These are phyloP conservation scores for Suillus subaureus DNA, from an alignment of 768 basidiomycete genomes.

Conservation along the genomic window DNA sequence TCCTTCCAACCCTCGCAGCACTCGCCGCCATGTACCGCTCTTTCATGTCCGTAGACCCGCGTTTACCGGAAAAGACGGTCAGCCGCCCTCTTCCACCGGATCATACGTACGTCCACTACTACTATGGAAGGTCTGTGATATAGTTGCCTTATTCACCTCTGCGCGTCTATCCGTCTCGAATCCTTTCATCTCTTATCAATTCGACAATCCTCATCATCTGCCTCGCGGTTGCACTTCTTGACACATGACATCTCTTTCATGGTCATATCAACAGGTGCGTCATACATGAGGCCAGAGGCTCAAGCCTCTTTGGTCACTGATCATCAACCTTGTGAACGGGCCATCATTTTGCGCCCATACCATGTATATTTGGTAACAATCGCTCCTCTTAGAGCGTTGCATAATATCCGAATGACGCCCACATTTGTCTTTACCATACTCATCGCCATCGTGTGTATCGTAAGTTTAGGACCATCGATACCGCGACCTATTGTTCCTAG, in stretches of 20 bases:
- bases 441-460: slow-evolving; percentile 11
- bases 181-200: slow-evolving; percentile 6
- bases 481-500: slow-evolving; percentile 24
- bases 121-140: slow-evolving; percentile 6
- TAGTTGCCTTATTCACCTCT: slow-evolving; percentile 12
- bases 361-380: slow-evolving; percentile 28
- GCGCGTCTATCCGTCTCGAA: slow-evolving; percentile 15
- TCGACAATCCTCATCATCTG: slow-evolving; percentile 16
- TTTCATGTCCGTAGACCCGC: slow-evolving; percentile 38
- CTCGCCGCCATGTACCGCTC: slow-evolving; percentile 18
- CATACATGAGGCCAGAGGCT: slow-evolving; percentile 29
- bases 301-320: slow-evolving; percentile 28
- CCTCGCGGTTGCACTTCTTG: slow-evolving; percentile 27
- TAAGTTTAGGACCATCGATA: slow-evolving; percentile 22
- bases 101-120: slow-evolving; percentile 24
- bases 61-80: slow-evolving; percentile 27
- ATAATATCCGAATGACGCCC: slow-evolving; percentile 34
- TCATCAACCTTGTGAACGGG: not conserved
- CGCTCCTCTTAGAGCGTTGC: slow-evolving; percentile 23
- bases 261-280: slow-evolving; percentile 33
- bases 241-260: slow-evolving; percentile 25
- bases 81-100: slow-evolving; percentile 30
- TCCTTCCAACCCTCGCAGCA: slow-evolving; percentile 12
- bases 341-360: slow-evolving; percentile 20
- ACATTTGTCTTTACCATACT: slow-evolving; percentile 11